Base-by-base conservation (phyloP, 306 rosid species). In the Fagus crenata region DNA sequence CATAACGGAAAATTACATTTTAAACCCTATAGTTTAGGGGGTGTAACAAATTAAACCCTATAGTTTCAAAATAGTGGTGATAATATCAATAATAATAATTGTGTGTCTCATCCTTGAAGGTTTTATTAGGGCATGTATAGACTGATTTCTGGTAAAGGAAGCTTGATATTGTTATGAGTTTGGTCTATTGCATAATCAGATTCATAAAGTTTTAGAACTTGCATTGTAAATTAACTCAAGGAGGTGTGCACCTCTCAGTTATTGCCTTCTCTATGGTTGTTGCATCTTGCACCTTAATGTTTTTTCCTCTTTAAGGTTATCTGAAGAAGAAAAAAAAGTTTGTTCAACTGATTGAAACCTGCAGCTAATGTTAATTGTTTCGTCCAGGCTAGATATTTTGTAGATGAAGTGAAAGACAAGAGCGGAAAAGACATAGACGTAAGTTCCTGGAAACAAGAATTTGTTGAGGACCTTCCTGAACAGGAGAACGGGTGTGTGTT, bases 321-420 rank as follows among this genome's bases (percentile, higher is more conserved):
- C 43, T 49, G 53, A 56, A 54, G 43, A 39, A 5, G 28, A 22
- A 22, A 56, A 31, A 22, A 53, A 39, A 33, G 74, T 35, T 77
- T 43, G 11, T 76, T 28, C 8, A 58, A n/a, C 11, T 3, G 3
- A 33, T 31, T 68, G 49, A 65, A 74, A 39, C 54, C 41, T 37
- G 63, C 81, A 58, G 42, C 78, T 86, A 71, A 84, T 76, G 49
- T 81, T 79, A 72, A 32, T 86, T 63, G 39, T 46, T 79, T 81
- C 18, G 83, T 73, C 61, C 90, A 96, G 99, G 90, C 96, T 53
- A 89, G 78, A 79, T 96, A 96, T 83, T 92, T 79, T 6, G 88
- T 72, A 31, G 98, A 96, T 78, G 99, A 96, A 85, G 99, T 91
- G 85, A 89, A 89, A 80, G 98, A 96, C 82, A 96, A 96, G 86